Base-by-base conservation (phyloP, 2,329 filamentous ascomycete genomes). In the Aureobasidium sp. region DNA sequence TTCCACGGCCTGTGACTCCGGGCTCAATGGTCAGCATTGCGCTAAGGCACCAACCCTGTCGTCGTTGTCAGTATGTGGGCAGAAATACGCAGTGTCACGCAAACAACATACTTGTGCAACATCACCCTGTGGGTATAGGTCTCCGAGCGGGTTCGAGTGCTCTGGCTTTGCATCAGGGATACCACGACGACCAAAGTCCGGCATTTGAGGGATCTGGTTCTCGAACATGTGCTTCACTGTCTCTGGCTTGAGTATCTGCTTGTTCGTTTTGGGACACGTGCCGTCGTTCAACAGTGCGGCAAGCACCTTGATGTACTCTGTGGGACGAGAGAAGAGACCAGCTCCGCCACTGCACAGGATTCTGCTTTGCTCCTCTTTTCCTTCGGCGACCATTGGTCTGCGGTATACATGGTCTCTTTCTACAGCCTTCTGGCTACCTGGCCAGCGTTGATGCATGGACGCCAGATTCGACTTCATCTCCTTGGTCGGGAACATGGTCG, bases 231-330 rank as follows among this genome's bases (percentile, higher is more conserved):
- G 72, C 13, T 85, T 78, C 0, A 90, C 81, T 0, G 85, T 87
- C 34, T 79, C 75, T 17, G 79, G 76, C 24, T 77, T 74, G 7
- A 90, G 76, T 36, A 90, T 79, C 57, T 77, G 75, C 0, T 71
- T 70, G 1, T 81, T 80, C 0, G 84, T 88, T 0, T 67, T 76
- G 0, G 87, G 83, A 37, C 80, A 84, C 0, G 75, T 81, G 50
- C 87, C 87, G 64, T 86, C 75, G 69, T 90, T 90, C 29, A 89
- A 74, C 1, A 90, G 74, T 0, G 80, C 78, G 0, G 84, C 79
- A 3, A 90, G 77, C 26, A 89, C 78, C 64, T 83, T 79, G 62
- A 77, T 77, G 67, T 87, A 89, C 50, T 89, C 85, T 9, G 78
- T 76, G 0, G 85, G 84, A 64, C 73, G 76, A 2, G 83, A 81